Evolutionary conservation across 2,329 filamentous ascomycete genomes (phyloP).

Genomic region (Apiospora pterosperma): DNA sequence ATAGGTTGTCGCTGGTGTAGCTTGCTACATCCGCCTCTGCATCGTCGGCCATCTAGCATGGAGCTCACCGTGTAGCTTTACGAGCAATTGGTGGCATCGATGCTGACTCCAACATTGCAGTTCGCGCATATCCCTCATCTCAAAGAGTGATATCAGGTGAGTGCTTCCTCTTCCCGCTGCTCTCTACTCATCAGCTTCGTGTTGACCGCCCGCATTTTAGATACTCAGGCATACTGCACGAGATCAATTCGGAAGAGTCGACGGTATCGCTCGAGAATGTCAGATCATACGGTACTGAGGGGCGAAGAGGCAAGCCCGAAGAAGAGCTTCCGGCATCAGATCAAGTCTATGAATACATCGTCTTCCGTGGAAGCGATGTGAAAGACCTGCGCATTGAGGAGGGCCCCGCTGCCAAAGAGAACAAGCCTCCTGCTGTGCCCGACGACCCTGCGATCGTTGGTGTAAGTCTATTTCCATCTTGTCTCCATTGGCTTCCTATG

Average conservation of each 20-base stretch:
- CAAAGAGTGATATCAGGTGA: slow-evolving; percentile 95
- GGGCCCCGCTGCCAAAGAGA: slow-evolving; percentile 69
- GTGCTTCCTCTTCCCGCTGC: slow-evolving; percentile 28
- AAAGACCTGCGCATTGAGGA: slow-evolving; percentile 96
- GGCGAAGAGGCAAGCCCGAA: slow-evolving; percentile 71
- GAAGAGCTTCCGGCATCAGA: slow-evolving; percentile 83
- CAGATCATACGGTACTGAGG: slow-evolving; percentile 89
- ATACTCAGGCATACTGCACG: slow-evolving; percentile 92
- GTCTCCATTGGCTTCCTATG: slow-evolving; percentile 49
- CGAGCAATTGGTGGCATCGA: slow-evolving; percentile 14
- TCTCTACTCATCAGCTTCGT: slow-evolving; percentile 1
- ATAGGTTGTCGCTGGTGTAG: slow-evolving; percentile 2
- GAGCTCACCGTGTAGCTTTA: slow-evolving; percentile 4
- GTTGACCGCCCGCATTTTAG: slow-evolving; percentile 45
- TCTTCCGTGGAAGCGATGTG: slow-evolving; percentile 96
- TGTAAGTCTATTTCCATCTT: slow-evolving; percentile 62
- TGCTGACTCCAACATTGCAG: slow-evolving; percentile 40
- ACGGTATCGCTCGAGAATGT: slow-evolving; percentile 98
- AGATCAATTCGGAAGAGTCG: slow-evolving; percentile 96
- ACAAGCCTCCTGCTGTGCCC: slow-evolving; percentile 73
- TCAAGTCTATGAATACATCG: slow-evolving; percentile 95
- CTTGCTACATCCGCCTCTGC: slow-evolving; percentile 13
- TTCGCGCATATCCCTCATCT: slow-evolving; percentile 93
- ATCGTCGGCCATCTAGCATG: slow-evolving; percentile 12
- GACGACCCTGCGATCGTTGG: slow-evolving; percentile 96